A percentile compares a stretch with the other conserved stretches of the same genome.
Evolutionary conservation across 1,284 basidiomycete species (phyloP).

Genomic region (Ganoderma lingzhi): DNA sequence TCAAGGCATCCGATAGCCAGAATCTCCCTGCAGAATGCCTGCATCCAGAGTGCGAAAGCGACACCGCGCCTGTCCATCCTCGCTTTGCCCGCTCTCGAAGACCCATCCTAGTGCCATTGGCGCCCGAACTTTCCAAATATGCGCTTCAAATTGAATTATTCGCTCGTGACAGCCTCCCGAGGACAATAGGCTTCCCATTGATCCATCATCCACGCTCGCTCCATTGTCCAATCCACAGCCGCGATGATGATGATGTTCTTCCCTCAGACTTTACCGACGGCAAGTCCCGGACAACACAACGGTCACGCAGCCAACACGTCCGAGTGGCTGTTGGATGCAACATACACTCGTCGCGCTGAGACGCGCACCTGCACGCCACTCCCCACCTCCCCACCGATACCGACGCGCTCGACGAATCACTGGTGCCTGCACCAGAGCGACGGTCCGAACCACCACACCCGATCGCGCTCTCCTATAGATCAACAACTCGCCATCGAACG

Average conservation of each 20-base stretch:
- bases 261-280: neutral
- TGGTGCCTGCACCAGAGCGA: neutral
- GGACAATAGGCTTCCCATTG: neutral
- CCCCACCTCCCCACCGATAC: neutral
- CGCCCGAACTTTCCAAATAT: neutral
- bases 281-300: neutral
- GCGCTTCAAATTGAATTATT: neutral
- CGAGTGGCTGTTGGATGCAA: neutral
- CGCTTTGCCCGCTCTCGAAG: neutral
- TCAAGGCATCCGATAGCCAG: neutral
- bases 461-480: neutral
- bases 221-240: slow-evolving; percentile 3
- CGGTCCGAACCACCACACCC: neutral
- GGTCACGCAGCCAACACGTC: slow-evolving; percentile 1
- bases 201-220: neutral
- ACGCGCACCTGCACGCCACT: neutral
- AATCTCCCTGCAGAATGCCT: neutral
- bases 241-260: neutral
- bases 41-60: neutral
- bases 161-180: neutral
- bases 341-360: neutral
- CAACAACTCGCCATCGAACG: neutral
- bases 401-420: neutral
- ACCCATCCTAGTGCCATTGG: neutral
- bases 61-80: neutral